Base-by-base conservation (phyloP, 352 stramenopile species). In the Phytophthora vignae region DNA sequence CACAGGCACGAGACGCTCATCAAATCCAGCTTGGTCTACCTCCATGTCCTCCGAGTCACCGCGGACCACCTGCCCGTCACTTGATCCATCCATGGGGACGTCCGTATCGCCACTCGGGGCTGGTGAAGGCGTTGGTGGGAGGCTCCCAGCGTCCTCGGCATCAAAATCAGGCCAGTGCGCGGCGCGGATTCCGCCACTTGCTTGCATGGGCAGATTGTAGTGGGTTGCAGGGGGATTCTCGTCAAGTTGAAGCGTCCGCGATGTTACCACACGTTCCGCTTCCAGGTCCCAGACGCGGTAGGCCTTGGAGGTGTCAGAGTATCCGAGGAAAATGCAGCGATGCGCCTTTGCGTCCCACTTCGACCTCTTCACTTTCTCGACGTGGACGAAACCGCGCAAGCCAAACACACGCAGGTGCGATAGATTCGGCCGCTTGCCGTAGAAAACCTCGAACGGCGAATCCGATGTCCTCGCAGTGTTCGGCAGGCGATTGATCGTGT, bases 261-360 rank as follows among this genome's bases (percentile, higher is more conserved):
- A 31, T 21, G 22, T 62, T 0, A 63, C 38, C 10, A 67, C 19
- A 1, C 22, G 36, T 15, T 67, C n/a, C 17, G 19, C 36, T 12
- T 77, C 55, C 12, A 46, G 3, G 15, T 77, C 58, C 40, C 52
- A 60, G 11, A 61, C 64, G 25, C 59, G 58, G 7, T 64, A 56
- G 33, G 38, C 38, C 11, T 44, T 44, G 38, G 38, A 1, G 2
- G 38, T 44, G 38, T 44, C 38, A 2, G 38, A n/a, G 38, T 44
- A 44, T 11, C 38, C 38, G 11, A 48, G 40, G 14, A 48, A 48
- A 6, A 48, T 48, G 8, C 40, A 48, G 40, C 14, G 40, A 21
- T 48, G 40, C 1, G 40, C 40, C 5, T 48, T 48, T 12, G 15
- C 11, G 14, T 19, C 40, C 14, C 40, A 48, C 40, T 48, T 48